Conservation (phyloP, 2,329 filamentous ascomycete genomes). For the Colletotrichum gigasporum region DNA sequence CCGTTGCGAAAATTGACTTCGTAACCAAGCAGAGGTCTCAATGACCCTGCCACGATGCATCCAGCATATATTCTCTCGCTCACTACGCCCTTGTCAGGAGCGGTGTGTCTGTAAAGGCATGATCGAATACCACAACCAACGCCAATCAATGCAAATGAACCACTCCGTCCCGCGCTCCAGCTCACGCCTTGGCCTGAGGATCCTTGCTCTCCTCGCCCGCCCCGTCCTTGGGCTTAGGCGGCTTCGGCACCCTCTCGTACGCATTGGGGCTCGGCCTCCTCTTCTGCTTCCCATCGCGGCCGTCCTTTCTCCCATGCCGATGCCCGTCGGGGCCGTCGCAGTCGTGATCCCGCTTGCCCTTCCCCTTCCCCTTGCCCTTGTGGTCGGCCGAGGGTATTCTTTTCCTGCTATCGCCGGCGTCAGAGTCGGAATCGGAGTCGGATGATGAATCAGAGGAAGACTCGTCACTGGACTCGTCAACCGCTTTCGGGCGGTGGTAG, state of each 20-base stretch:
- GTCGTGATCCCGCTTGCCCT: conserved; percentile 45
- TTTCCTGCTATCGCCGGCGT: conserved; percentile 39
- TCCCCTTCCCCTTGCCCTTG: conserved; percentile 49
- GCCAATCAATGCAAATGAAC: conserved; percentile 24
- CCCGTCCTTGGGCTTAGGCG: conserved; percentile 46
- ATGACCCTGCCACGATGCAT: background rate
- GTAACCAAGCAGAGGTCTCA: background rate
- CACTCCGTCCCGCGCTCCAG: too few species aligned
- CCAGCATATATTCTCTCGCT: background rate
- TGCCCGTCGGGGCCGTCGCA: conserved; percentile 48
- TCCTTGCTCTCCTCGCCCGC: conserved; percentile 33
- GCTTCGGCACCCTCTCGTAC: conserved; percentile 77
- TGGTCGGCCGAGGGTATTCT: conserved; percentile 41
- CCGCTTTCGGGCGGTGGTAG: conserved; percentile 85
- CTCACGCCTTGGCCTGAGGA: background rate
- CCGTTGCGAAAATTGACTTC: too few species aligned
- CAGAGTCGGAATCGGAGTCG: conserved; percentile 61
- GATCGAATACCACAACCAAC: background rate
- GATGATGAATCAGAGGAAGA: conserved; percentile 67
- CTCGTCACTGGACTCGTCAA: conserved; percentile 83
- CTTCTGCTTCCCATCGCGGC: conserved; percentile 48
- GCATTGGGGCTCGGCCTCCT: conserved; percentile 77
- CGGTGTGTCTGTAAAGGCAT: background rate
- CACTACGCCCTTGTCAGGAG: background rate
- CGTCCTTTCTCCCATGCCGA: conserved; percentile 35